Evolutionary conservation across 495 filamentous ascomycete species (phyloP).

Genomic region (Apiosordaria backusii): DNA sequence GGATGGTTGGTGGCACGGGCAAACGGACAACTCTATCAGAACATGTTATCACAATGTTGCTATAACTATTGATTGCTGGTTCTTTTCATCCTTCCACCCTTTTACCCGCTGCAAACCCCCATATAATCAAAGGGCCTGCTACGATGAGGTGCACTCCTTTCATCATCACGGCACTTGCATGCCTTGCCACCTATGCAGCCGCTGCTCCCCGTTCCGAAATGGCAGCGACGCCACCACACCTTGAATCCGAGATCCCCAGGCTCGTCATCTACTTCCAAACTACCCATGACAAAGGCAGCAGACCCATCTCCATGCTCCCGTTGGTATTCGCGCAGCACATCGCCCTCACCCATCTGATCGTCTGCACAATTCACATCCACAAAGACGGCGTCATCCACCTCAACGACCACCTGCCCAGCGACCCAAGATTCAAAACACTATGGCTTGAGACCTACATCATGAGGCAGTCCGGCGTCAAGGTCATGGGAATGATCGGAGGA

Average conservation of each 20-base stretch:
- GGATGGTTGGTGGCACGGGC: no score
- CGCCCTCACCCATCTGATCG: conserved; percentile 63
- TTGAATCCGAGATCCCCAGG: conserved; percentile 29
- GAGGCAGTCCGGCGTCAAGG: conserved; percentile 61
- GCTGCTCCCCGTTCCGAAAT: background rate
- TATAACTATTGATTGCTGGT: no score
- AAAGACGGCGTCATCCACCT: conserved; percentile 58
- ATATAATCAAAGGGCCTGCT: no score
- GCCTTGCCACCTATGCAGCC: background rate
- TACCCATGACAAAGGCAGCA: conserved; percentile 48
- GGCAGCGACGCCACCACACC: background rate
- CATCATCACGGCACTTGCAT: background rate
- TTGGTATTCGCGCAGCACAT: conserved; percentile 56
- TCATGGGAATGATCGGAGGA: conserved; percentile 81
- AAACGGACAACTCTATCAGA: no score
- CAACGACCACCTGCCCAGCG: conserved; percentile 63
- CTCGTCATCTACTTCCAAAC: conserved; percentile 73
- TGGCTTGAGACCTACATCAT: conserved; percentile 63
- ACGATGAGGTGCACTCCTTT: background rate
- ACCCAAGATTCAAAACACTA: conserved; percentile 53
- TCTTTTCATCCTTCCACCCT: no score
- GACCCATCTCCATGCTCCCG: conserved; percentile 72
- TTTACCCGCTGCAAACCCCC: no score
- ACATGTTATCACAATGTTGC: no score
- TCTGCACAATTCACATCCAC: conserved; percentile 75